A percentile compares a stretch with the other conserved stretches of the same genome.
These are phyloP conservation scores for Fusarium decemcellulare DNA, from an alignment of 2,329 filamentous ascomycete species.

Conservation along the genomic window DNA sequence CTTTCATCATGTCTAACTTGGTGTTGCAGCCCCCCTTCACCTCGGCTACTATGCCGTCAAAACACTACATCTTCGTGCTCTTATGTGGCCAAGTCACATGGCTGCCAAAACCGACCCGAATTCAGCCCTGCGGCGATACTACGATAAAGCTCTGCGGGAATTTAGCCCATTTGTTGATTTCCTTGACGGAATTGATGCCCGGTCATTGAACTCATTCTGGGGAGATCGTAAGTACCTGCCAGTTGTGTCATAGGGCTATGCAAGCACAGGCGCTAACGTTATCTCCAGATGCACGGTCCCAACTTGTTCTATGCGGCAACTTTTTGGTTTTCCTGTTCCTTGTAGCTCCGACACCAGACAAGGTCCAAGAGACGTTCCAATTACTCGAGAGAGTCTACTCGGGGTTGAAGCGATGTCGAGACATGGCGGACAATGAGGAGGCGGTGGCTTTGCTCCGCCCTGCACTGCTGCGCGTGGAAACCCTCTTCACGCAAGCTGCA, in stretches of 20 bases:
- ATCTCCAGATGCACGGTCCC: conserved; percentile 43
- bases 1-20: not conserved
- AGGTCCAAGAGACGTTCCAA: conserved; percentile 38
- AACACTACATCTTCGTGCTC: conserved; percentile 51
- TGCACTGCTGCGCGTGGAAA: conserved; percentile 44
- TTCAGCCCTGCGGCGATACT: conserved; percentile 42
- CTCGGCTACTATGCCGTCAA: conserved; percentile 52
- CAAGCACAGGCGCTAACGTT: not conserved
- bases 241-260: not conserved
- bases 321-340: conserved; percentile 57
- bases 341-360: conserved; percentile 45
- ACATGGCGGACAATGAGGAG: conserved; percentile 20
- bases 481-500: conserved; percentile 44
- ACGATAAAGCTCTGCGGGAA: conserved; percentile 37
- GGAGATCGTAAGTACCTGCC: conserved; percentile 15
- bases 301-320: conserved; percentile 55
- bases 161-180: conserved; percentile 49
- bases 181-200: conserved; percentile 32
- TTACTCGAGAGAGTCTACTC: conserved; percentile 42
- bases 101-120: conserved; percentile 46
- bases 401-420: conserved; percentile 35
- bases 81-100: conserved; percentile 56
- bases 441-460: conserved; percentile 38
- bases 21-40: conserved; percentile 39
- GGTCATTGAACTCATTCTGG: conserved; percentile 21